phyloP scores from a whole-genome alignment of 2,329 filamentous ascomycete species.

The Davidsoniella australis region DNA sequence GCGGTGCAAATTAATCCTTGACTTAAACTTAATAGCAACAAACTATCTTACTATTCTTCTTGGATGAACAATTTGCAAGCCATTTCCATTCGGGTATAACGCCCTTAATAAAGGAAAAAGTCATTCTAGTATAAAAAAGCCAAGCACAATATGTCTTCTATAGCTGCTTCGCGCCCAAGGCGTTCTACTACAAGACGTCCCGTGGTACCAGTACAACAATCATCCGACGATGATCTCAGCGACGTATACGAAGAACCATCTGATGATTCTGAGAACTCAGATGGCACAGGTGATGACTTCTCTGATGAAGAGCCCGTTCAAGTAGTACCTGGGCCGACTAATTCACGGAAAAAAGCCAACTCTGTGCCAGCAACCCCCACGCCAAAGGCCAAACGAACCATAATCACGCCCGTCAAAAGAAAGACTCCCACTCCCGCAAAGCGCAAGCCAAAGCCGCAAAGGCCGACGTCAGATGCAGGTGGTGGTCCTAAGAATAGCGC shows the following conservation, averaged over 20 bases:
- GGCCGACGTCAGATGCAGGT: slow-evolving; percentile 11
- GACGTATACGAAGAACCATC: slow-evolving; percentile 18
- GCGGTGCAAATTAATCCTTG: no score
- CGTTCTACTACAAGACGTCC: background rate
- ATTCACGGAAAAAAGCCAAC: no score
- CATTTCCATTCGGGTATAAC: no score
- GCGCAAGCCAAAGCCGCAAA: background rate
- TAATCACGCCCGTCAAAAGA: background rate
- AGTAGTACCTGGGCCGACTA: no score
- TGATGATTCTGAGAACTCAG: slow-evolving; percentile 12
- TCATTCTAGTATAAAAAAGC: no score
- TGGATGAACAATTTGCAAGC: no score
- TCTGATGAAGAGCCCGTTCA: background rate
- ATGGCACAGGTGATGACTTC: slow-evolving; percentile 17
- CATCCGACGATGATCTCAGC: slow-evolving; percentile 14
- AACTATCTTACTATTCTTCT: no score
- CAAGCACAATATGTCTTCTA: background rate
- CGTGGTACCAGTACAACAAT: background rate
- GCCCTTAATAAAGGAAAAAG: no score
- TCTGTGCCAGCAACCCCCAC: background rate
- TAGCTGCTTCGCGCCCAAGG: background rate
- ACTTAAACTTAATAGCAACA: no score
- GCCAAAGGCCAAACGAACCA: background rate
- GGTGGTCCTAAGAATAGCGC: slow-evolving; percentile 17
- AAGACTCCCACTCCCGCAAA: background rate